These are phyloP conservation scores for Diaporthe batatas DNA, from an alignment of 2,329 filamentous ascomycete genomes.

Conservation along the genomic window DNA sequence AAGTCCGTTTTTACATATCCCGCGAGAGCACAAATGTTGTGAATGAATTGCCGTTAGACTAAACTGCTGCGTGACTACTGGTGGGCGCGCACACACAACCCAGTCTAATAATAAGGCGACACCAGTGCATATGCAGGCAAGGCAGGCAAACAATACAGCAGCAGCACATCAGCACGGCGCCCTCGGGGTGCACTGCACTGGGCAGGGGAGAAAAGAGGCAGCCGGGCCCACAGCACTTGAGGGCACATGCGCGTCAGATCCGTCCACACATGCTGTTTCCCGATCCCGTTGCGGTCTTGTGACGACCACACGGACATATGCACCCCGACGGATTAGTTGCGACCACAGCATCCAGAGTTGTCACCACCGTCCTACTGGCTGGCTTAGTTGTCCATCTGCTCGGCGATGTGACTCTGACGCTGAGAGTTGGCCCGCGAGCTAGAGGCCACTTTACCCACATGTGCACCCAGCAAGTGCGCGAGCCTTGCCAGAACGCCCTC, in stretches of 20 bases:
- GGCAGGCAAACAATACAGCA: conserved; percentile 1
- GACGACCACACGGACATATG: conserved; percentile 23
- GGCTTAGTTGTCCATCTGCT: not conserved
- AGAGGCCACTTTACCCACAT: not conserved
- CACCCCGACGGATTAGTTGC: not conserved
- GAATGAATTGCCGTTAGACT: not conserved
- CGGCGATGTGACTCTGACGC: conserved; percentile 32
- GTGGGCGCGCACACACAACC: not conserved
- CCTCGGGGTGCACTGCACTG: conserved; percentile 18
- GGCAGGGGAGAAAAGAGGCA: conserved; percentile 3
- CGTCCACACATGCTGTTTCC: conserved; percentile 9
- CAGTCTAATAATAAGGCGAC: no score
- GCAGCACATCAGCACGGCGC: not conserved
- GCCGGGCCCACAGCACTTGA: not conserved
- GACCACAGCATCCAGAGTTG: not conserved
- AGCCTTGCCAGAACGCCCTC: not conserved
- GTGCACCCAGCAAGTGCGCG: not conserved
- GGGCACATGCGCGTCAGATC: not conserved
- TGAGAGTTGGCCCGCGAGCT: conserved; percentile 1
- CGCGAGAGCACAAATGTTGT: not conserved
- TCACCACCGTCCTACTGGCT: not conserved
- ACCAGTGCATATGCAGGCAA: not conserved
- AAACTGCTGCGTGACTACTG: not conserved
- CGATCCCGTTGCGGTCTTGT: not conserved
- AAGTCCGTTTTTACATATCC: conserved; percentile 18